phyloP scores from a whole-genome alignment of 768 basidiomycete genomes.

The Polyporus arcularius region DNA sequence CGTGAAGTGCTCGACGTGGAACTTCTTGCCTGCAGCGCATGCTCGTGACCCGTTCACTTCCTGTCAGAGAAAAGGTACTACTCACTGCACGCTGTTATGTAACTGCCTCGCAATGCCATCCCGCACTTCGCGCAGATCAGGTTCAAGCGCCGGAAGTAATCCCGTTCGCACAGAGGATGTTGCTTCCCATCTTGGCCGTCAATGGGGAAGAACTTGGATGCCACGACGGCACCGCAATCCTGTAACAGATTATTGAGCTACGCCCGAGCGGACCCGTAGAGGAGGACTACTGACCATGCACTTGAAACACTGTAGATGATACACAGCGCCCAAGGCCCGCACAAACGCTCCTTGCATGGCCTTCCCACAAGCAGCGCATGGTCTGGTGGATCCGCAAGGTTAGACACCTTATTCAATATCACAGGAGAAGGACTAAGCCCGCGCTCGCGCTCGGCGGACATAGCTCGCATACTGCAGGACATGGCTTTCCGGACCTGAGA shows the following conservation, averaged over 20 bases:
- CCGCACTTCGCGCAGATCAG: conserved; percentile 97
- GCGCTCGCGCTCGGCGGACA: background rate
- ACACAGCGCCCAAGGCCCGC: conserved; percentile 89
- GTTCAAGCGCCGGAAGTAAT: conserved; percentile 95
- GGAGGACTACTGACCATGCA: conserved; percentile 71
- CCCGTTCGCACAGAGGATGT: conserved; percentile 95
- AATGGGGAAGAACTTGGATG: conserved; percentile 98
- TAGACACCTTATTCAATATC: background rate
- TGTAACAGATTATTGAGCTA: conserved; percentile 30
- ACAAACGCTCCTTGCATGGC: conserved; percentile 96
- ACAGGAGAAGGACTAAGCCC: background rate
- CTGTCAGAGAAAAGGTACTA: conserved; percentile 22
- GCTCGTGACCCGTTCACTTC: background rate
- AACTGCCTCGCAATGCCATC: conserved; percentile 92
- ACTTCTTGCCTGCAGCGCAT: conserved; percentile 85
- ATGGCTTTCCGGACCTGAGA: background rate
- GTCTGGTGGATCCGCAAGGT: conserved; percentile 40
- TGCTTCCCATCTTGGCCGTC: conserved; percentile 89
- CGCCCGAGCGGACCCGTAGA: background rate
- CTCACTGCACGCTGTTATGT: conserved; percentile 98
- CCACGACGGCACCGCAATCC: conserved; percentile 97
- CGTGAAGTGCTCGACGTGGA: conserved; percentile 98
- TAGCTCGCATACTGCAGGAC: background rate
- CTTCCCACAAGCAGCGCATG: conserved; percentile 77
- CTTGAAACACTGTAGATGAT: conserved; percentile 97